Base-by-base conservation (phyloP, 768 basidiomycete genomes). In the Pleurotus salmoneostramineus region DNA sequence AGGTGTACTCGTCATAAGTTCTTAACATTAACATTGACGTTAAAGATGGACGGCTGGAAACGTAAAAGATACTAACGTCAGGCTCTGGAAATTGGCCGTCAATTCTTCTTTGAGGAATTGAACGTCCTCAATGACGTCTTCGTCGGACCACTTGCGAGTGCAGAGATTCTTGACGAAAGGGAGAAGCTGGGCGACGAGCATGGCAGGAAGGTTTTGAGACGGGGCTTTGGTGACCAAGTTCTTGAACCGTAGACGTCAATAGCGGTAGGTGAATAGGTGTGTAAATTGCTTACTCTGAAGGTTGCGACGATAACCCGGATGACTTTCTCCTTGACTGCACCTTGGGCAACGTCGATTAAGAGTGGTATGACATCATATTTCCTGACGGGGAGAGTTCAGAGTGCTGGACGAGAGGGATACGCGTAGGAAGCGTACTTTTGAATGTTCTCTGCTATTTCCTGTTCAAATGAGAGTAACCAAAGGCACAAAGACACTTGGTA, bases 301-400 rank as follows among this genome's bases (percentile, higher is more conserved):
- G 95, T 93, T 11, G 97, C 93, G 37, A 98, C 79, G 56, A 95
- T 86, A 11, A 98, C 90, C 6, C 97, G 87, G 60, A 93, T 90
- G 32, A 99, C 93, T 72, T 99, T 99, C 75, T 98, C 96, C 71
- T 99, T 99, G 34, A 91, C 89, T 4, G 95, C 95, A 5, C 77
- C 82, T 68, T 95, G 91, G 2, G 94, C 94, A 40, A 93, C 84
- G 47, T 88, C 83, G 34, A 88, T 85, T 40, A 99, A 77, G 21
- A 92, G 75, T 27, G 94, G 91, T 63, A 97, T 87, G 36, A 98
- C 80, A 66, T 96, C 91, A 69, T 87, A 96, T 70, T 88, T 90
- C 75, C 95, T 97, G 63, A 11, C 50, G 31, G 15, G 21, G 34
- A 14, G 15, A 14, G 35, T 21, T 27, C 12, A 10, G 12, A 8